Base-by-base conservation (phyloP, 129 eudicot genomes). In the Rutidosis leptorrhynchoides region DNA sequence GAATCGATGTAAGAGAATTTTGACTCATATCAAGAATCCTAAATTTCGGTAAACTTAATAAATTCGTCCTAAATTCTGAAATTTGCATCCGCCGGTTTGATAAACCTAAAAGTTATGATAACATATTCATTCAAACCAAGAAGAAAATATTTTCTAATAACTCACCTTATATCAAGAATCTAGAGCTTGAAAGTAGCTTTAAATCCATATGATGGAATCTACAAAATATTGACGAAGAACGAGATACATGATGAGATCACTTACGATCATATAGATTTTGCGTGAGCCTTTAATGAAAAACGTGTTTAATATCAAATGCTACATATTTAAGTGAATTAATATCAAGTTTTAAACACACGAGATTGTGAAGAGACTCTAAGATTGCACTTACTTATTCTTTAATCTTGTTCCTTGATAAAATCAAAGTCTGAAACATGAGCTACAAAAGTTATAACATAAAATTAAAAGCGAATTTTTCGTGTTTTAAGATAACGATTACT, bases 321-420 rank as follows among this genome's bases (percentile, higher is more conserved):
- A 93, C 99, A 95, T 89, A 64, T 73, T 52, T 65, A 21, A 93
- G 90, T 52, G 85, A 86, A 81, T 93, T 93, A 62, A 70, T 77
- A 70, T 89, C 95, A 40, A 93, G 90, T 74, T 86, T 89, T 75
- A 93, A 77, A 76, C 99, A 89, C 72, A 81, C 52, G 25, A 93
- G 93, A 56, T 84, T 84, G 21, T 81, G 79, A 75, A 93, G 89
- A 24, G 88, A 80, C 73, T 74, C 82, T 78, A 93, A 75, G 51
- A 86, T 67, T 75, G 81, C 87, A 69, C 80, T 73, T 61, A 95
- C 96, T 96, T 96, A 93, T 63, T 76, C 86, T 72, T 86, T 84
- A 51, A 93, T 84, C 81, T 86, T 89, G 90, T 93, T 93, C 77
- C 83, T 93, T 64, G 99, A 88, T 76, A 93, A 76, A 57, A 93